Percentiles rank a stretch among this genome's conserved stretches.
Conservation (phyloP, 1,284 basidiomycete genomes). For the Malassezia equina region DNA sequence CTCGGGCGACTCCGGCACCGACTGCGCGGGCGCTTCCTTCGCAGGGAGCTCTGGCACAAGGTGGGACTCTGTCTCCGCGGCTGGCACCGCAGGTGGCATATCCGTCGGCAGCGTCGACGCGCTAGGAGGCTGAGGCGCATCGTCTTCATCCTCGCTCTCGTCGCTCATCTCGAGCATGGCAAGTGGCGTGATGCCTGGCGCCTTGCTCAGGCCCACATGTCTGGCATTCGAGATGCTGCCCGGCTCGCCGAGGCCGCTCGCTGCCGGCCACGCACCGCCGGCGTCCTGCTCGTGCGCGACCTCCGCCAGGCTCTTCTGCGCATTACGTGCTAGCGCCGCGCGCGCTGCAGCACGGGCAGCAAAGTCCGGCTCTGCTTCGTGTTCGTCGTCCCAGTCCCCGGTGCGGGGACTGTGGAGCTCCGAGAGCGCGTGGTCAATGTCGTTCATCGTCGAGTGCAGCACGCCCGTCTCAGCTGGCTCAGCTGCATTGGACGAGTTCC, state of each 20-base stretch:
- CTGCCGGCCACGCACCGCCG: conserved; percentile 18
- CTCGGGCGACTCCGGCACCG: background rate
- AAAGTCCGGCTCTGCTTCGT: conserved; percentile 23
- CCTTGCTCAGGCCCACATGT: conserved; percentile 3
- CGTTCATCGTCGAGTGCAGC: conserved; percentile 45
- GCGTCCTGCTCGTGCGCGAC: conserved; percentile 29
- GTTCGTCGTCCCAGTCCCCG: conserved; percentile 21
- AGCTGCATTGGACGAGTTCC: background rate
- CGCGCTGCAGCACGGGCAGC: conserved; percentile 30
- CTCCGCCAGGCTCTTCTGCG: conserved; percentile 33
- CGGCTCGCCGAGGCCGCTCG: conserved; percentile 12
- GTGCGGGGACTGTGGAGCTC: conserved; percentile 26
- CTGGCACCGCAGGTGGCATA: too few species aligned
- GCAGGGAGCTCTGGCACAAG: background rate
- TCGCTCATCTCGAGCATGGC: conserved; percentile 43
- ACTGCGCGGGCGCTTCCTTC: background rate
- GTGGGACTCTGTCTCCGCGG: background rate
- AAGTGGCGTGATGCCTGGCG: conserved; percentile 21
- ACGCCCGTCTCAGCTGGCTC: conserved; percentile 20
- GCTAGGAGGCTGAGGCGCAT: background rate
- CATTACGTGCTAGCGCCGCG: conserved; percentile 42
- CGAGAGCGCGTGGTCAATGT: conserved; percentile 44
- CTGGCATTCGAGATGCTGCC: conserved; percentile 2
- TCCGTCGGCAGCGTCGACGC: too few species aligned
- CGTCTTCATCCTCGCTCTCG: conserved; percentile 40